Conservation (phyloP, 805 yeast species). For the Yamadazyma insecticola region DNA sequence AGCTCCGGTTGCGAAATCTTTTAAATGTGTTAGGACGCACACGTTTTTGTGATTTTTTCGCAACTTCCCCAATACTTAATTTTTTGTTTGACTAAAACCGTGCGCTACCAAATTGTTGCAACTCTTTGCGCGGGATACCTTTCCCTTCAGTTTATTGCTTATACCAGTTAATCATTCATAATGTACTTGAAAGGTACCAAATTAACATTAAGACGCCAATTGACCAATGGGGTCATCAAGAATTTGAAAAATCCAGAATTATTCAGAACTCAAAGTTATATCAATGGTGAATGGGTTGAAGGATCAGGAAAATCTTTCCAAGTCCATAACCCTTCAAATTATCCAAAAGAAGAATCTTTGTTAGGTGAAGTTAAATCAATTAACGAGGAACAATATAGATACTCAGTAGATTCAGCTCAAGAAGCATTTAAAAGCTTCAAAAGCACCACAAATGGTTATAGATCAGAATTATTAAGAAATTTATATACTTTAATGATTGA, state of each 20-base stretch:
- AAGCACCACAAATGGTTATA: constrained; percentile 50
- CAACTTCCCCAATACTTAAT: too few species aligned
- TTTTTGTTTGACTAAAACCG: too few species aligned
- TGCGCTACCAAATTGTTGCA: too few species aligned
- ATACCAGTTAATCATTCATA: too few species aligned
- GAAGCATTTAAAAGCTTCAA: constrained; percentile 50
- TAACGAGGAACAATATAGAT: constrained; percentile 40
- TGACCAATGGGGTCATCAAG: constrained; percentile 2
- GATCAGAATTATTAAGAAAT: constrained; percentile 49
- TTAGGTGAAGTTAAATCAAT: constrained; percentile 53
- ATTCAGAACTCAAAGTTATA: constrained; percentile 47
- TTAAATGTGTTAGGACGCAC: too few species aligned
- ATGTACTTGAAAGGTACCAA: too few species aligned
- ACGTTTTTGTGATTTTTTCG: too few species aligned
- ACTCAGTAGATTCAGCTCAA: constrained; percentile 54
- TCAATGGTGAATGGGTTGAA: constrained; percentile 73
- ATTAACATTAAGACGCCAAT: too few species aligned
- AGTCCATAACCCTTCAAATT: constrained; percentile 73
- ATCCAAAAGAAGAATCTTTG: constrained; percentile 31
- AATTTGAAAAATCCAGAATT: constrained; percentile 9
- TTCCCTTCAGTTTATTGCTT: too few species aligned
- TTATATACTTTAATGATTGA: constrained; percentile 52
- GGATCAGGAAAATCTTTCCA: constrained; percentile 46
- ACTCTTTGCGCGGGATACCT: too few species aligned
- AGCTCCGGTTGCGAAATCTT: too few species aligned